phyloP scores from a whole-genome alignment of 2,329 filamentous ascomycete species.

The Chaetomiaceae sp. region DNA sequence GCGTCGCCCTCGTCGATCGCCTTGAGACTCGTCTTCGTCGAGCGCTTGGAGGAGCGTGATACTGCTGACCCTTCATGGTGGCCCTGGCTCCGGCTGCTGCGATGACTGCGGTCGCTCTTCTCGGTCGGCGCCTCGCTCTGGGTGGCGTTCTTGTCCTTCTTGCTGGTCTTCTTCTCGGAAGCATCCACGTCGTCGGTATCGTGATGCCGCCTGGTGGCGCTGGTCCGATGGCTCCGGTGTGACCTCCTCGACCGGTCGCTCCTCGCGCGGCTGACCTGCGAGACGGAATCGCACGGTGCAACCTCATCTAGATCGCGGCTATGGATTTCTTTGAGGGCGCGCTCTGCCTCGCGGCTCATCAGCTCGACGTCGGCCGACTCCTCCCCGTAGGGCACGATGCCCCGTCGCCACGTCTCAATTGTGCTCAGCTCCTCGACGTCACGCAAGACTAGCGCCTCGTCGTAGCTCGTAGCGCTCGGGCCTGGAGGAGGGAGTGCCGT shows the following conservation, averaged over 20 bases:
- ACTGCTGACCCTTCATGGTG: constrained; percentile 10
- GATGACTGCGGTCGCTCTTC: constrained; percentile 34
- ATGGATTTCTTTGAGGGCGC: constrained; percentile 36
- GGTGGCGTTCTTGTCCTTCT: constrained; percentile 19
- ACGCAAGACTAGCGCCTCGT: constrained; percentile 54
- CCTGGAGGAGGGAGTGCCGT: not conserved
- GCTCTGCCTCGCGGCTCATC: constrained; percentile 52
- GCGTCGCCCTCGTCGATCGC: constrained; percentile 36
- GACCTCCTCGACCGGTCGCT: constrained; percentile 31
- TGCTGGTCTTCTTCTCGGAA: constrained; percentile 25
- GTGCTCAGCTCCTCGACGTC: constrained; percentile 48
- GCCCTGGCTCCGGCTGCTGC: constrained; percentile 26
- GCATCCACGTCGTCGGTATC: constrained; percentile 16
- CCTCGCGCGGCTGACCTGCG: constrained; percentile 22
- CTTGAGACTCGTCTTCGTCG: constrained; percentile 28
- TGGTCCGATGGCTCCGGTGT: constrained; percentile 16
- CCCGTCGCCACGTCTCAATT: constrained; percentile 56
- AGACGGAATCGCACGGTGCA: constrained; percentile 25
- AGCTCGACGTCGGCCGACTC: constrained; percentile 48
- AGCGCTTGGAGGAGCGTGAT: constrained; percentile 33
- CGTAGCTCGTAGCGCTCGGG: constrained; percentile 31
- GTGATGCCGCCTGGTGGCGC: constrained; percentile 10
- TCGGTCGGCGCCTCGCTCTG: constrained; percentile 33
- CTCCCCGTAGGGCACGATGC: constrained; percentile 45
- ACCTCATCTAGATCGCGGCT: constrained; percentile 29